phyloP scores from a whole-genome alignment of 306 rosid genomes.

The Prunus persica region DNA sequence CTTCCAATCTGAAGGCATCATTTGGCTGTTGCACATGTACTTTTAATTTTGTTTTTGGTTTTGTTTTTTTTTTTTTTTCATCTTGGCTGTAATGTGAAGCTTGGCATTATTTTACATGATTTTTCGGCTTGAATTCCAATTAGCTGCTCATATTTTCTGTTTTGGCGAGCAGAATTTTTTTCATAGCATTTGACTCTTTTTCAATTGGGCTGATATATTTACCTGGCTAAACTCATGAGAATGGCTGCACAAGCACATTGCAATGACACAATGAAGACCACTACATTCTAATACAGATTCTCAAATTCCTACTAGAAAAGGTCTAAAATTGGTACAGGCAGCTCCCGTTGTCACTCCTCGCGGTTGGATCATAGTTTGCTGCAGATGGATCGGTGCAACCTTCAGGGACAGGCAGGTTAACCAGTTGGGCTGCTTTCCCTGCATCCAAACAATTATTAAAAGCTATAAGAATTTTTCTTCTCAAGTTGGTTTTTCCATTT shows the following conservation, averaged over 20 bases:
- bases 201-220: neutral
- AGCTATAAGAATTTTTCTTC: slow-evolving; percentile 16
- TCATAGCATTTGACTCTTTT: neutral
- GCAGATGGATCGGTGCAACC: slow-evolving; percentile 58
- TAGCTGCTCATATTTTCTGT: neutral
- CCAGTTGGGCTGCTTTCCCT: slow-evolving; percentile 56
- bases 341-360: slow-evolving; percentile 47
- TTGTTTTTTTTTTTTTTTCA: no score
- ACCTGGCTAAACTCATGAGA: neutral
- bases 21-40: no score
- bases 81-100: no score
- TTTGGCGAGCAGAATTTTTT: neutral
- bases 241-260: neutral
- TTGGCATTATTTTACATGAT: neutral
- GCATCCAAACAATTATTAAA: slow-evolving; percentile 46
- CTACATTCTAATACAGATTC: slow-evolving; percentile 9
- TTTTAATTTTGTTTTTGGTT: neutral
- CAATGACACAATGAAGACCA: neutral
- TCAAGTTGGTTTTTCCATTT: neutral
- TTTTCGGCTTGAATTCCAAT: neutral
- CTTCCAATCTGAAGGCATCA: neutral
- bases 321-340: slow-evolving; percentile 43
- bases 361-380: slow-evolving; percentile 54
- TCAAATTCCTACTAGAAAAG: slow-evolving; percentile 8
- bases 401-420: slow-evolving; percentile 54